These are phyloP conservation scores for Pelargonium cotyledonis DNA, from an alignment of 441 rosid species.

Conservation along the genomic window DNA sequence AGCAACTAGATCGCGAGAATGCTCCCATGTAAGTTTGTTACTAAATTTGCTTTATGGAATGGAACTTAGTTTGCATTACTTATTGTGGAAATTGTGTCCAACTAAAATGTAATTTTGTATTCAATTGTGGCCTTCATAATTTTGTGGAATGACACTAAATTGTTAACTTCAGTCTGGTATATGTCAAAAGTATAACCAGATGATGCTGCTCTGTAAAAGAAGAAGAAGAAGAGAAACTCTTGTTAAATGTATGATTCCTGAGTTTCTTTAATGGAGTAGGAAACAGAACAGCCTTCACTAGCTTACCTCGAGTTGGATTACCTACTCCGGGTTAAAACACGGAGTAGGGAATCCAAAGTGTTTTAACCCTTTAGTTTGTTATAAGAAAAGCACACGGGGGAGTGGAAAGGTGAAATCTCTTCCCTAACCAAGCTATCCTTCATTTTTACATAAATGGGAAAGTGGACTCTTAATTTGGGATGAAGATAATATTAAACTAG, in stretches of 20 bases:
- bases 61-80: background rate
- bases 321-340: too few species aligned
- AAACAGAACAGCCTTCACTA: background rate
- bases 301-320: background rate
- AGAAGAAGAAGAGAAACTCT: background rate
- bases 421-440: too few species aligned
- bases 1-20: conserved; percentile 20
- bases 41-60: conserved; percentile 11
- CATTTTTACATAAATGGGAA: too few species aligned
- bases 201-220: too few species aligned
- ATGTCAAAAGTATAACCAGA: background rate
- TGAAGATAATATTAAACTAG: background rate
- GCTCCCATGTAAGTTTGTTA: conserved; percentile 26
- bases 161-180: background rate
- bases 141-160: background rate
- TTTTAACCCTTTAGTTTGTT: too few species aligned
- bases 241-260: background rate
- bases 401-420: too few species aligned
- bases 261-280: background rate
- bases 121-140: background rate
- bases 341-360: too few species aligned
- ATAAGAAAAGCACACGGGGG: too few species aligned
- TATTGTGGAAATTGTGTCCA: too few species aligned
- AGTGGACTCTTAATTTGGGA: too few species aligned
- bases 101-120: too few species aligned